Evolutionary conservation across 192 early-diverging fungal genomes (phyloP).

Genomic region (Umbelopsis sp.): DNA sequence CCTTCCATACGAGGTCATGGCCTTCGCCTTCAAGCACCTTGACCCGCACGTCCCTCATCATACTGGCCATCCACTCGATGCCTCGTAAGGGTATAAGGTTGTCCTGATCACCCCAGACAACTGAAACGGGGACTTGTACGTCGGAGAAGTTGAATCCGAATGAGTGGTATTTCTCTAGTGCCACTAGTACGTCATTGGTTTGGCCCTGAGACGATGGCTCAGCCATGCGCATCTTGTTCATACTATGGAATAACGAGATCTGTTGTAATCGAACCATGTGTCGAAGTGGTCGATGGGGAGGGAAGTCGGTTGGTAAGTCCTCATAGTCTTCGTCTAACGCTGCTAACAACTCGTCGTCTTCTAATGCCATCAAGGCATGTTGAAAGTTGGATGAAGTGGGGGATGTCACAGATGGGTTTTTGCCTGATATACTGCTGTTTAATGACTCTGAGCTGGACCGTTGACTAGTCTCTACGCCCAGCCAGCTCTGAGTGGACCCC

Average conservation of each 20-base stretch:
- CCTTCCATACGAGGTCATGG: conserved; percentile 46
- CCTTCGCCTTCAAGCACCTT: conserved; percentile 44
- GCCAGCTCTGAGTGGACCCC: conserved; percentile 1
- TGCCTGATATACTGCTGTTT: not conserved
- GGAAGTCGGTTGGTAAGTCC: conserved; percentile 41
- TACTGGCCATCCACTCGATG: conserved; percentile 37
- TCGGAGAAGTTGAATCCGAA: conserved; percentile 42
- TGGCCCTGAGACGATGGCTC: conserved; percentile 40
- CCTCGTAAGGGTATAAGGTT: conserved; percentile 34
- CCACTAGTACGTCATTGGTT: conserved; percentile 38
- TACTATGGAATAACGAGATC: conserved; percentile 39
- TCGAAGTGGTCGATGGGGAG: conserved; percentile 41
- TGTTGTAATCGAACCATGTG: conserved; percentile 40
- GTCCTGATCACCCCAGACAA: conserved; percentile 46
- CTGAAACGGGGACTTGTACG: conserved; percentile 31
- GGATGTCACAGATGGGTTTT: not conserved
- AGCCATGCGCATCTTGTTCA: conserved; percentile 35
- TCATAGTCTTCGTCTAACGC: conserved; percentile 29
- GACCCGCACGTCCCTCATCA: conserved; percentile 33
- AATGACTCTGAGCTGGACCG: not conserved
- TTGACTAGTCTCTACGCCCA: not conserved
- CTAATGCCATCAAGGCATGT: conserved; percentile 26
- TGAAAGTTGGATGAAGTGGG: conserved; percentile 15
- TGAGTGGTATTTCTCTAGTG: conserved; percentile 42
- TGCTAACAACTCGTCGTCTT: conserved; percentile 37